Percentiles rank a stretch among this genome's conserved stretches.
phyloP scores from a whole-genome alignment of 1,284 basidiomycete species.

The Mycena citricolor region DNA sequence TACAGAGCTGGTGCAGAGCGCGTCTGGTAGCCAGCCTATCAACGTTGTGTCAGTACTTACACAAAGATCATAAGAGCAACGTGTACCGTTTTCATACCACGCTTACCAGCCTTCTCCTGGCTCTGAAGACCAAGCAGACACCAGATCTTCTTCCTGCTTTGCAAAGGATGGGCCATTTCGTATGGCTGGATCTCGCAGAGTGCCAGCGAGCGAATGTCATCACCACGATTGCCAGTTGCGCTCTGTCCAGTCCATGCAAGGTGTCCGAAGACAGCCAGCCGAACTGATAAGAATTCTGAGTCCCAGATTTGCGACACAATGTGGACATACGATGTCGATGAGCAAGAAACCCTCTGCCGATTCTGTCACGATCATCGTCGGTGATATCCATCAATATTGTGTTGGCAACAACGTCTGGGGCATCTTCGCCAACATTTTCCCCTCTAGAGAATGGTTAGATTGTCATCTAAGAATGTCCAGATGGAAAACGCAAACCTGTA shows the following conservation, averaged over 20 bases:
- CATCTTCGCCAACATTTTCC: constrained; percentile 24
- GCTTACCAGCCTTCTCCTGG: constrained; percentile 30
- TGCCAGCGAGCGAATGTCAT: constrained; percentile 30
- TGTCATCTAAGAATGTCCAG: too few relatives aligned
- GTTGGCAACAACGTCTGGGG: constrained; percentile 32
- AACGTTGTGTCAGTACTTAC: too few relatives aligned
- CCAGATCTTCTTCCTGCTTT: constrained; percentile 21
- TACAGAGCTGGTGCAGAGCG: too few relatives aligned
- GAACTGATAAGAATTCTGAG: constrained; percentile 22
- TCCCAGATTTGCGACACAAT: neutral
- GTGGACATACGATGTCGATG: constrained; percentile 29
- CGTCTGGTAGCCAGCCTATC: too few relatives aligned
- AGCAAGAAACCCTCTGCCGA: constrained; percentile 27
- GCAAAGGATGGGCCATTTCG: constrained; percentile 26
- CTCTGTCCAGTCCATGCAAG: constrained; percentile 31
- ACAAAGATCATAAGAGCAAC: too few relatives aligned
- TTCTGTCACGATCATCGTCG: constrained; percentile 24
- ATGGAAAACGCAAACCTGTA: too few relatives aligned
- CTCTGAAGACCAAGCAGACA: constrained; percentile 30
- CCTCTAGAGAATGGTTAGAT: too few relatives aligned
- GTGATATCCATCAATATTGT: constrained; percentile 30
- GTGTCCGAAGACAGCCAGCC: constrained; percentile 29
- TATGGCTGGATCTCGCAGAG: constrained; percentile 32
- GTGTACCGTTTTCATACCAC: constrained; percentile 30
- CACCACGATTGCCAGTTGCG: constrained; percentile 32